Evolutionary conservation across 208 protist genomes (phyloP).

Genomic region (Naegleria gruberi): DNA sequence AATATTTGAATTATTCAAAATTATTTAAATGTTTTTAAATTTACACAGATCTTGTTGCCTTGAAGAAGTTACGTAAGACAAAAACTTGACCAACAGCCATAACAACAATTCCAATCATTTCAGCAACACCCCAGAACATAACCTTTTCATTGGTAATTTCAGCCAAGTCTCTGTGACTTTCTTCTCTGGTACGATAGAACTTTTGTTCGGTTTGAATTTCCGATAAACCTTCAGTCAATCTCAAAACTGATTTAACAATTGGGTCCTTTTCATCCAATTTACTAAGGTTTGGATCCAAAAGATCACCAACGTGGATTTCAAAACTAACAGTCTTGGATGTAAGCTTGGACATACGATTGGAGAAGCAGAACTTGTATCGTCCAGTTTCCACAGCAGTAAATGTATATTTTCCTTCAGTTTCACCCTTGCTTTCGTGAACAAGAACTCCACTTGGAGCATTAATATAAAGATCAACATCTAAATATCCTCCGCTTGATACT

Average conservation of each 20-base stretch:
- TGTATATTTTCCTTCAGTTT: constrained; percentile 58
- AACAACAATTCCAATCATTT: constrained; percentile 53
- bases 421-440: constrained; percentile 38
- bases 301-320: constrained; percentile 49
- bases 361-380: constrained; percentile 68
- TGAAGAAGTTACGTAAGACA: constrained; percentile 62
- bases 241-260: constrained; percentile 52
- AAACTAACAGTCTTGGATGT: constrained; percentile 67
- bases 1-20: neutral
- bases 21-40: neutral
- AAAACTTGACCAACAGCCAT: constrained; percentile 63
- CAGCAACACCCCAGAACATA: constrained; percentile 59
- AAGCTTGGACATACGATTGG: constrained; percentile 68
- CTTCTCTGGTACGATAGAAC: constrained; percentile 56
- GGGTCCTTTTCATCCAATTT: constrained; percentile 37
- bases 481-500: constrained; percentile 58
- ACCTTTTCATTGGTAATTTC: constrained; percentile 71
- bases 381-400: constrained; percentile 59
- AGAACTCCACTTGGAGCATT: constrained; percentile 53
- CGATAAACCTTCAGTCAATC: constrained; percentile 52
- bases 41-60: constrained; percentile 26
- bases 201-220: constrained; percentile 67
- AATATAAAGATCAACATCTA: constrained; percentile 63
- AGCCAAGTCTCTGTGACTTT: constrained; percentile 53
- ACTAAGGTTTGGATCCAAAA: neutral